Evolutionary conservation across 2,329 filamentous ascomycete genomes (phyloP), one percentile per base, ranked within the genome.

Genomic region (Microdochium paspali): DNA sequence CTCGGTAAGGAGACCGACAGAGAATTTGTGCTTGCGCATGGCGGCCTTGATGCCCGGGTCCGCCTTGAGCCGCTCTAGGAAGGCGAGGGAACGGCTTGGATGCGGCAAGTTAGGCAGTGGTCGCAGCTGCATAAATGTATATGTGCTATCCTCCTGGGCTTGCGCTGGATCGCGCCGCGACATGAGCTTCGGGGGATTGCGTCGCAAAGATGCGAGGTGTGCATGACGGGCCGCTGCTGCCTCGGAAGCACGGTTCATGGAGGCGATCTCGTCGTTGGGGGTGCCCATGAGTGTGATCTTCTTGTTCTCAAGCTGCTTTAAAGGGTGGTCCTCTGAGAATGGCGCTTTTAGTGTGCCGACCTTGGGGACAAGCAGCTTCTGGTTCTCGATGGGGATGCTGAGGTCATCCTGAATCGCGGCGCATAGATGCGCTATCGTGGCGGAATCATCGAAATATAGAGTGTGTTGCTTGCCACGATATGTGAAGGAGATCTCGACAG

Each of bases 21-120:
- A 79, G 70, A 95, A 96, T 53, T 82, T 79, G 69, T 95, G 90
- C 57, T 82, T 83, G 15, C 77, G 73, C 93, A 98, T 98, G 1
- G 82, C 77, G 1, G 84, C 73, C 53, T 83, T 83, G 66, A 98
- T 91, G 7, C 93, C 93, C 0, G 87, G 83, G 63, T 98, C 93
- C 51, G 84, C 77, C 53, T 82, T 82, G 3, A 98, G 74, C 1
- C 86, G 79, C 61, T 85, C 73, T 2, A 98, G 77, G 56, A 91
- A 88, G 1, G 75, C 70, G 4, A 82, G 73, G 10, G 84, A 87
- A 46, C 82, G 81, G 23, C 84, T 76, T 0, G 90, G 84, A 47
- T 85, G 77, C 0, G 90, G 89, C 0, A 97, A 82, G 57, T 91
- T 82, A 0, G 79, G 69, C 0, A 98, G 76, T 0, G 90, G 87